A percentile compares a stretch with the other conserved stretches of the same genome.
Evolutionary conservation across 208 protist species (phyloP).

Genomic region (Naegleria lovaniensis): DNA sequence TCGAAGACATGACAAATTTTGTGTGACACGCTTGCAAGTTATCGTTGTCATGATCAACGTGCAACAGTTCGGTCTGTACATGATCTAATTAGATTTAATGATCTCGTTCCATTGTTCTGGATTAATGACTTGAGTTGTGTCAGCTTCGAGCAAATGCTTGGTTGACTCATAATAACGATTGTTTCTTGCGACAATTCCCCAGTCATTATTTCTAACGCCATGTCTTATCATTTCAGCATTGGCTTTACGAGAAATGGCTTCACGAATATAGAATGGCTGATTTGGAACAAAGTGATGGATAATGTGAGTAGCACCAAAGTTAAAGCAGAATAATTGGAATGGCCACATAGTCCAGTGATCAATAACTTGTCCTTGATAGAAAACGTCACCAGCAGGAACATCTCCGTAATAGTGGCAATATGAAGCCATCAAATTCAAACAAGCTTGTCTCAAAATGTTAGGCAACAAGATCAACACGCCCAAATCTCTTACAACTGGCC

Average conservation of each 20-base stretch:
- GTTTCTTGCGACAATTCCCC: not conserved
- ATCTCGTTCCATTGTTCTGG: not conserved
- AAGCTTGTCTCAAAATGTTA: not conserved
- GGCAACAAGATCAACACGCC: not conserved
- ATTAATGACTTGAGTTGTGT: not conserved
- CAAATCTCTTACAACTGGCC: slow-evolving; percentile 11
- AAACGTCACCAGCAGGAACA: not conserved
- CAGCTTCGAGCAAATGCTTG: not conserved
- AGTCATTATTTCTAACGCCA: slow-evolving; percentile 10
- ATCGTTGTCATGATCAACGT: too few species aligned
- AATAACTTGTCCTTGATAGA: slow-evolving; percentile 23
- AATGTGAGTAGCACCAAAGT: slow-evolving; percentile 26
- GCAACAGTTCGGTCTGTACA: too few species aligned
- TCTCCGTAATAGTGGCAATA: slow-evolving; percentile 24
- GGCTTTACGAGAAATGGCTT: not conserved
- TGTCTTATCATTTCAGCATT: not conserved
- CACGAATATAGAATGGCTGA: slow-evolving; percentile 12
- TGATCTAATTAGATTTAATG: too few species aligned
- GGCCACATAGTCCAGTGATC: not conserved
- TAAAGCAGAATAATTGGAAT: slow-evolving; percentile 19
- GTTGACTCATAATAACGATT: not conserved
- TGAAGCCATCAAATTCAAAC: not conserved
- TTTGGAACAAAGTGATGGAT: slow-evolving; percentile 25
- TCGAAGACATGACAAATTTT: too few species aligned
- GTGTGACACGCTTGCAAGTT: too few species aligned